Conservation (phyloP, 306 rosid species). For the Acacia crassicarpa region DNA sequence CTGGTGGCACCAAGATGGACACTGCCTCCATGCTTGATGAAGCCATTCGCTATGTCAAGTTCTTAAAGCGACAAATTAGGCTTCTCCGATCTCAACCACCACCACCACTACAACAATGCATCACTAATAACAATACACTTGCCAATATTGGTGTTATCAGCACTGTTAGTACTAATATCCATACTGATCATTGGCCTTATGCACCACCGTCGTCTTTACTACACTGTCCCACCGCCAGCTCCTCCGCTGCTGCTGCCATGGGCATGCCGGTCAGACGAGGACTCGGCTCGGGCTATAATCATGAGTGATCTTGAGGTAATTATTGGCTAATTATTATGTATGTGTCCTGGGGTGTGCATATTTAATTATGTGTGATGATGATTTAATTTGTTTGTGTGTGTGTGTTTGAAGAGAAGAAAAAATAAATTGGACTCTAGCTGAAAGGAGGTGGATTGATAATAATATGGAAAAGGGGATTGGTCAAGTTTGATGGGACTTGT, state of each 20-base stretch:
- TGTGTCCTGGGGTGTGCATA: background rate
- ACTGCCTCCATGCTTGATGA: conserved; percentile 95
- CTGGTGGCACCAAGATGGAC: conserved; percentile 96
- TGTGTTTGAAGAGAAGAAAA: background rate
- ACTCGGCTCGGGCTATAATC: conserved; percentile 43
- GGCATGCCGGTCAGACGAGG: conserved; percentile 25
- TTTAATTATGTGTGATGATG: background rate
- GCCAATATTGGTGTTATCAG: background rate
- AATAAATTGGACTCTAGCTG: background rate
- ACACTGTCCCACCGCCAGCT: conserved; percentile 27
- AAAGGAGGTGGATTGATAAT: conserved; percentile 19
- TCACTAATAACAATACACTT: background rate
- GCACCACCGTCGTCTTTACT: conserved; percentile 38
- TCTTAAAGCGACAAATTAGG: conserved; percentile 83
- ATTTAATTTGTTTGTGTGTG: background rate
- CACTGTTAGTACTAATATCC: background rate
- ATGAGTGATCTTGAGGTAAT: conserved; percentile 62
- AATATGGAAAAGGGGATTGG: conserved; percentile 22
- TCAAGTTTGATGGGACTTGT: conserved; percentile 41
- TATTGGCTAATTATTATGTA: conserved; percentile 16
- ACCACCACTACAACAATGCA: conserved; percentile 23
- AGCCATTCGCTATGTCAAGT: conserved; percentile 89
- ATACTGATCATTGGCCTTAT: conserved; percentile 42
- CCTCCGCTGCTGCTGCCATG: conserved; percentile 9
- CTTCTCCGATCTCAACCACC: conserved; percentile 52